These are phyloP conservation scores for Solanum appendiculatum DNA, from an alignment of 257 asterid species.

Conservation along the genomic window DNA sequence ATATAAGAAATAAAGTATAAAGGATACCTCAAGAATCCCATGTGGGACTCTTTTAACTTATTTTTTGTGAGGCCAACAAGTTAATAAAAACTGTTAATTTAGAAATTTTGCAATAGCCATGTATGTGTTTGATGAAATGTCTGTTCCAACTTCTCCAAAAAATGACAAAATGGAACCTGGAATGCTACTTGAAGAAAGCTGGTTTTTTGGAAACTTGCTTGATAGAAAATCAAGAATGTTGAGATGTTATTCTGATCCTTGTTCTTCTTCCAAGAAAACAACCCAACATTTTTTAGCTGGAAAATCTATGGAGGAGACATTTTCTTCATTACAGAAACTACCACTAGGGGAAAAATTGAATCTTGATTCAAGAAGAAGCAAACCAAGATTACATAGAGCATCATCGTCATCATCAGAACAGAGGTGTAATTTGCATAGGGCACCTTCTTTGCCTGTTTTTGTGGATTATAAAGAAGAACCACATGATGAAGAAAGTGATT, in stretches of 20 bases:
- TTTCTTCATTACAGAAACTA: not conserved
- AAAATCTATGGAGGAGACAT: slow-evolving; percentile 2
- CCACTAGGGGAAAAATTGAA: not conserved
- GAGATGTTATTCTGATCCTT: slow-evolving; percentile 42
- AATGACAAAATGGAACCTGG: slow-evolving; percentile 36
- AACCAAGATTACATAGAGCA: not conserved
- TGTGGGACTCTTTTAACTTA: slow-evolving; percentile 2
- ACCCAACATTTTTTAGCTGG: not conserved
- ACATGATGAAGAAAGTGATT: slow-evolving; percentile 39
- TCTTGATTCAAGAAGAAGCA: not conserved
- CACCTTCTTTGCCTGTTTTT: slow-evolving; percentile 33
- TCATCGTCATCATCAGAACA: not conserved
- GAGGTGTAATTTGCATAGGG: slow-evolving; percentile 3
- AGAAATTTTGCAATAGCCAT: not conserved
- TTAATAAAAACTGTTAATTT: not conserved
- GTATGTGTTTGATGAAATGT: slow-evolving; percentile 16
- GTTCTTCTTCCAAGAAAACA: slow-evolving; percentile 10
- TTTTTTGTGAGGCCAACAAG: not conserved
- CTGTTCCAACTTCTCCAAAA: slow-evolving; percentile 1
- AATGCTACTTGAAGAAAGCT: slow-evolving; percentile 44
- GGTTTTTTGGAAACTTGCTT: slow-evolving; percentile 72
- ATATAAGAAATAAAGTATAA: slow-evolving; percentile 3
- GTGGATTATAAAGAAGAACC: slow-evolving; percentile 3
- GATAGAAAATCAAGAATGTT: slow-evolving; percentile 33
- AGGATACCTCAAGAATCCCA: slow-evolving; percentile 14